These are phyloP conservation scores for Xylogone sp. DNA, from an alignment of 2,329 filamentous ascomycete species.

Conservation along the genomic window DNA sequence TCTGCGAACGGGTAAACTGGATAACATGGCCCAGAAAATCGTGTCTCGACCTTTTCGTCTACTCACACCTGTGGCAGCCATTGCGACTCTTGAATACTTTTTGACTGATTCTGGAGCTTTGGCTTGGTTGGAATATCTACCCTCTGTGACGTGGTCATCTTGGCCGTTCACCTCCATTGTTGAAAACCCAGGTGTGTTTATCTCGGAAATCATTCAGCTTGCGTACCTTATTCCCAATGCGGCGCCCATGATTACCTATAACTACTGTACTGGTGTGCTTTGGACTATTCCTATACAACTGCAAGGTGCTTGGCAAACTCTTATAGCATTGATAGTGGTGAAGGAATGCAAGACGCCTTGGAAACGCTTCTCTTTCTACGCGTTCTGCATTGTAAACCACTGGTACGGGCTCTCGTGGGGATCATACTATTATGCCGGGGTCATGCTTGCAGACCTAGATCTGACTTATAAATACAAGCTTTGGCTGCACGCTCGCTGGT, in stretches of 20 bases:
- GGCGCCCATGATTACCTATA: slow-evolving; percentile 41
- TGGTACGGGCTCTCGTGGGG: slow-evolving; percentile 46
- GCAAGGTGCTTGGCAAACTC: slow-evolving; percentile 41
- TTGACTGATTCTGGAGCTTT: slow-evolving; percentile 40
- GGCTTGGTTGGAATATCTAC: slow-evolving; percentile 38
- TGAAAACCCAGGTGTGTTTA: slow-evolving; percentile 36
- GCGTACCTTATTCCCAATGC: slow-evolving; percentile 44
- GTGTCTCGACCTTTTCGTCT: slow-evolving; percentile 40
- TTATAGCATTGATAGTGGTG: slow-evolving; percentile 38
- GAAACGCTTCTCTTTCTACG: slow-evolving; percentile 42
- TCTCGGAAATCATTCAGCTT: slow-evolving; percentile 40
- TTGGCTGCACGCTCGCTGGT: slow-evolving; percentile 31
- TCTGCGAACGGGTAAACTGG: slow-evolving; percentile 37
- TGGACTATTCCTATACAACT: slow-evolving; percentile 47
- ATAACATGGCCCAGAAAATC: slow-evolving; percentile 39
- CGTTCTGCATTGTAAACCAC: slow-evolving; percentile 37
- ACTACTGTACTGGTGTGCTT: slow-evolving; percentile 45
- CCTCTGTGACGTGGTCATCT: slow-evolving; percentile 41
- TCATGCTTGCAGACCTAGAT: slow-evolving; percentile 41
- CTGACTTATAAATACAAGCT: slow-evolving; percentile 40
- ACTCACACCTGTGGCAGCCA: slow-evolving; percentile 39
- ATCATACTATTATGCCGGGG: slow-evolving; percentile 39
- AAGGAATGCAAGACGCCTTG: slow-evolving; percentile 39
- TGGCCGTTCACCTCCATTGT: slow-evolving; percentile 41
- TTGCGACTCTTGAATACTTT: slow-evolving; percentile 43